These are phyloP conservation scores for Theobroma grandiflorum DNA, from an alignment of 441 rosid genomes.

Conservation along the genomic window DNA sequence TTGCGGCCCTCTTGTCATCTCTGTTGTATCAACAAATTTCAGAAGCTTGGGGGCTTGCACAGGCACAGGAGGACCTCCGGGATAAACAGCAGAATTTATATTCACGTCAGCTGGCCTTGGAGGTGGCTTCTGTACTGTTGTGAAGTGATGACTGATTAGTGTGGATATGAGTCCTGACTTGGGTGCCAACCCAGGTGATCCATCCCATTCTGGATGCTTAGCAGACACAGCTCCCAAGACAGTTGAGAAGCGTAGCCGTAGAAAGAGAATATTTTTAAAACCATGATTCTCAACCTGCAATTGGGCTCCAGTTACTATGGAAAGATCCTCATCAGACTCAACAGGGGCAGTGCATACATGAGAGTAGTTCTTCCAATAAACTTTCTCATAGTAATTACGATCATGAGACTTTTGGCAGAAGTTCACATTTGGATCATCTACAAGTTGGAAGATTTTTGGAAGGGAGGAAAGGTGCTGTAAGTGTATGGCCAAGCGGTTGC, in stretches of 20 bases:
- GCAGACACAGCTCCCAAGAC: conserved; percentile 60
- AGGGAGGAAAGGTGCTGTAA: conserved; percentile 97
- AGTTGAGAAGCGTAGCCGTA: conserved; percentile 79
- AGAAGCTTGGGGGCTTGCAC: conserved; percentile 88
- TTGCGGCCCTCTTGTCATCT: conserved; percentile 93
- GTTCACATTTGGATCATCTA: conserved; percentile 68
- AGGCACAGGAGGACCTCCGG: conserved; percentile 96
- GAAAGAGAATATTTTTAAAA: conserved; percentile 82
- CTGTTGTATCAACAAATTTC: conserved; percentile 91
- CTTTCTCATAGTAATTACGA: conserved; percentile 85
- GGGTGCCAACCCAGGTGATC: conserved; percentile 73
- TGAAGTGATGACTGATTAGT: conserved; percentile 85
- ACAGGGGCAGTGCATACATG: conserved; percentile 93
- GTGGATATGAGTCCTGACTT: conserved; percentile 93
- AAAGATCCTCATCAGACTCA: conserved; percentile 79
- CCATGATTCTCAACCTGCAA: conserved; percentile 84
- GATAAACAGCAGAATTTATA: conserved; percentile 91
- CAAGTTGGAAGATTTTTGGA: conserved; percentile 81
- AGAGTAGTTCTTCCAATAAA: conserved; percentile 93
- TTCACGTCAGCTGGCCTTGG: conserved; percentile 89
- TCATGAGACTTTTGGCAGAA: conserved; percentile 60
- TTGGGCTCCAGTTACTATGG: conserved; percentile 91
- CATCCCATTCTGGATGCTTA: conserved; percentile 90
- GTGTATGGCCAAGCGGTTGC: conserved; percentile 86
- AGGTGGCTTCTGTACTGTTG: conserved; percentile 78